These are phyloP conservation scores for Myriosclerotinia duriaeana DNA, from an alignment of 2,329 filamentous ascomycete genomes.

Conservation along the genomic window DNA sequence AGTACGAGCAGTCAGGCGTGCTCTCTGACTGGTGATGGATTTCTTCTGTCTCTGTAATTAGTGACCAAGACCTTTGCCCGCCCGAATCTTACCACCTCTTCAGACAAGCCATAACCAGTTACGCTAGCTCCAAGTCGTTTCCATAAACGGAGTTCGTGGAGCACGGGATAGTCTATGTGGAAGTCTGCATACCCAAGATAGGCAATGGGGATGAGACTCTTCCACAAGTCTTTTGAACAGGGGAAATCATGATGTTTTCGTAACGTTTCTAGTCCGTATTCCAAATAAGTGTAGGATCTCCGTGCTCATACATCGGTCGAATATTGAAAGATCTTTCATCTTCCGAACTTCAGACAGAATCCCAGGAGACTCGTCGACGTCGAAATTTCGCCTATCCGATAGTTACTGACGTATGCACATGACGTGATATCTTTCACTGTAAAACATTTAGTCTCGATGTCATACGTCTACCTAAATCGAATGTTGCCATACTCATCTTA, in stretches of 20 bases:
- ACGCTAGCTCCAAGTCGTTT: neutral
- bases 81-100: neutral
- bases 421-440: conserved; percentile 1
- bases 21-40: neutral
- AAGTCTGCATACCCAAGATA: conserved; percentile 14
- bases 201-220: neutral
- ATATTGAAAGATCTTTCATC: neutral
- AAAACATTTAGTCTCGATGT: conserved; percentile 15
- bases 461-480: neutral
- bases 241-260: neutral
- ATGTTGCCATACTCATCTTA: conserved; percentile 15
- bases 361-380: neutral
- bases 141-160: neutral
- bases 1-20: neutral
- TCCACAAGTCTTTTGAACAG: neutral
- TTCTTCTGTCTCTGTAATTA: conserved; percentile 8
- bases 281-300: neutral
- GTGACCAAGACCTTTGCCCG: neutral
- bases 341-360: neutral
- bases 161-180: conserved; percentile 3
- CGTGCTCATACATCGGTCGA: neutral
- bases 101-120: neutral
- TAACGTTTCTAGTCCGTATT: neutral
- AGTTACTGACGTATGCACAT: conserved; percentile 1
- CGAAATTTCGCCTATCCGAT: neutral